phyloP scores from a whole-genome alignment of 805 yeast species.

The Starmerella sp. region DNA sequence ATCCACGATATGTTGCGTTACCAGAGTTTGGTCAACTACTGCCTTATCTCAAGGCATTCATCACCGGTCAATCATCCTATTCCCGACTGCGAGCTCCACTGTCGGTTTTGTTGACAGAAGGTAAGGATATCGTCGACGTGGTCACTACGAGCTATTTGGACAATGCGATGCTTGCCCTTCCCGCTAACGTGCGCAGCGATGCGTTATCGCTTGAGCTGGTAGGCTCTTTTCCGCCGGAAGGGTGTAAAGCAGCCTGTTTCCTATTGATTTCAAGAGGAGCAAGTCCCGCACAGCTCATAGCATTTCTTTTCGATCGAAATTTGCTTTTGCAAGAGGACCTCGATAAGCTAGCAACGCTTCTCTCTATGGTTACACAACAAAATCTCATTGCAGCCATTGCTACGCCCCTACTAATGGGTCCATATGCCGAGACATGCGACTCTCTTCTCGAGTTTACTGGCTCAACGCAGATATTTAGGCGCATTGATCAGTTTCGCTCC shows the following conservation, averaged over 20 bases:
- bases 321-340: neutral
- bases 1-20: neutral
- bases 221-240: neutral
- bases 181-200: neutral
- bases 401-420: neutral
- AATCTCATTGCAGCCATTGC: neutral
- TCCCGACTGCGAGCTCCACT: neutral
- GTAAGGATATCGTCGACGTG: neutral
- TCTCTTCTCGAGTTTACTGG: neutral
- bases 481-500: neutral
- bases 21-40: neutral
- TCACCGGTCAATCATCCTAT: slow-evolving; percentile 1
- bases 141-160: neutral
- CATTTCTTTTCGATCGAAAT: neutral
- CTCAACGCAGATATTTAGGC: neutral
- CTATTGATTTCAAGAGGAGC: neutral
- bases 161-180: neutral
- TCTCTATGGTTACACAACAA: neutral
- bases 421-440: neutral
- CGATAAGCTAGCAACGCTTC: neutral
- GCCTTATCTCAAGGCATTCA: neutral
- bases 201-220: neutral
- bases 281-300: neutral
- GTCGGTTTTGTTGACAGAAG: neutral
- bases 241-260: neutral